Base-by-base conservation (phyloP, 257 asterid species). In the Lycium ferocissimum region DNA sequence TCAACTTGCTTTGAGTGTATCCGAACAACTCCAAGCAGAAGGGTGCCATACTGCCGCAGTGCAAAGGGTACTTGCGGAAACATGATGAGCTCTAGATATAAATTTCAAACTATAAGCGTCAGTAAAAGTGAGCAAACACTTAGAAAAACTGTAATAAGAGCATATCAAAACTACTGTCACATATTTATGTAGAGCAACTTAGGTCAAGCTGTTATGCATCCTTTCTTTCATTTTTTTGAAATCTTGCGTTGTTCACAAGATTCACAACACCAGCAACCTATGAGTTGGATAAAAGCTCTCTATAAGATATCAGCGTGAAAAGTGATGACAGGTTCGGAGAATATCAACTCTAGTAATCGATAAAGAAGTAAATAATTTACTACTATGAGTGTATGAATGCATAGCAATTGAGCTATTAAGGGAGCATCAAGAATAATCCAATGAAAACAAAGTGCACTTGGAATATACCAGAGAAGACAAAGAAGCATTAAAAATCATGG, bases 1-100 rank as follows among this genome's bases (percentile, higher is more conserved):
- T 96, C 97, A 7, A 95, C 94, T 88, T 95, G 91, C 88, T 94
- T 95, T 5, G 97, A 90, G 86, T 91, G 92, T 85, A 96, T 93
- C 47, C 95, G 87, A 49, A 92, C 98, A 85, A 96, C 93, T 18
- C 97, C 98, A 53, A 95, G 95, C 66, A 95, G 89, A 83, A 96
- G 97, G 87, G 95, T 97, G 10, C 92, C 94, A 0, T 97, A 96
- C 93, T 91, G 87, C 87, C 97, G 93, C 85, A 95, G 86, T 0
- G 98, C 98, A 89, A 96, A 89, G 6, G 98, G 96, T 85, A 91
- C 91, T 78, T 89, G 93, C 3, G 94, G 94, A 75, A 66, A 85
- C 92, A 95, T 90, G 83, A 94, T 94, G 63, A 89, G 85, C 81
- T 95, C 98, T 95, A 95, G 35, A 82, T 84, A 85, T 53, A 58